Base-by-base conservation (phyloP, 345 rosid genomes). In the Lepidium africanum region DNA sequence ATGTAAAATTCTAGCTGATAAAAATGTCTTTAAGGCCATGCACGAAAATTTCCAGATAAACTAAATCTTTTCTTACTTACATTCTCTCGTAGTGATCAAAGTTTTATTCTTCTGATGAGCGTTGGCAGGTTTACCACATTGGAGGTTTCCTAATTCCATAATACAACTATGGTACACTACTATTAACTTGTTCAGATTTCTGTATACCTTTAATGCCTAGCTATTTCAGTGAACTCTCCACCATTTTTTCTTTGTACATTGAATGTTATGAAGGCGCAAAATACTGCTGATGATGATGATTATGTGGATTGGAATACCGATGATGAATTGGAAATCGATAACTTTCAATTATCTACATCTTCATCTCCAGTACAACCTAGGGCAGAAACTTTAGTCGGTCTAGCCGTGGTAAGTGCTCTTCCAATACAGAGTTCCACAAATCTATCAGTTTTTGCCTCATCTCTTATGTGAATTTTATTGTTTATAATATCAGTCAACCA, bases 241-340 rank as follows among this genome's bases (percentile, higher is more conserved):
- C 25, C 5, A 8, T 14, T 23, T 9, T 21, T 38, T 48, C 10
- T 23, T 14, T 71, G 47, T 60, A 15, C 25, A 60, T 35, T 32
- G 3, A 17, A 61, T 62, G 39, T 62, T 35, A 5, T 69, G 3
- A 27, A 65, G 77, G 77, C 62, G 4, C 72, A 73, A 43, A 55
- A 73, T 56, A 25, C 76, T 55, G 65, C 25, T 64, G 71, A 50
- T 51, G 50, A 66, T 21, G 56, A 8, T 0, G 37, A 43, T n/a
- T 54, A 5, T 46, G 40, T 14, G 5, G 72, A 21, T 17, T 73
- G 77, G 77, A 59, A 42, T 10, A 19, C 55, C 0, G 72, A 73
- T 66, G 67, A 66, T 43, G 77, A 66, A 3, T 46, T 65, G 42
- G 60, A 65, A 62, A 67, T 73, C 1, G 77, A 73, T 42, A 73